Base-by-base conservation (phyloP, 2,329 filamentous ascomycete species). In the Hymenotorrendiella dingleyae region DNA sequence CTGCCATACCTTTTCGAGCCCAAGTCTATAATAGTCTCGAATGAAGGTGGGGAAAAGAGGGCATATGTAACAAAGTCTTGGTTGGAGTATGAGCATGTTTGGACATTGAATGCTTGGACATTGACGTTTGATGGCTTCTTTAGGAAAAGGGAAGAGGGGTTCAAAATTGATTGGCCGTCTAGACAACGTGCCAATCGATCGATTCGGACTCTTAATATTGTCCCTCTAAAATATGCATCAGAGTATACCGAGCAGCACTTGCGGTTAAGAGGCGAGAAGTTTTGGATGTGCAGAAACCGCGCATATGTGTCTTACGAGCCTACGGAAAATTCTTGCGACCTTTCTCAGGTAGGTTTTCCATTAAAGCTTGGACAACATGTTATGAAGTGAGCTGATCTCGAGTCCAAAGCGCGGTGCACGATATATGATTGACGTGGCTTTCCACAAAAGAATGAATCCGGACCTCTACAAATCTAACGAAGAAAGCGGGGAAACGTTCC, bases 231-330 rank as follows among this genome's bases (percentile, higher is more conserved):
- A 12, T 40, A 23, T 17, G 37, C 27, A 14, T n/a, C 26, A 14
- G 8, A 3, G 9, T 10, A 7, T 12, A 8, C 21, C 3, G 8
- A 28, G 17, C 4, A 27, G 20, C n/a, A 22, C 4, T 24, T 42
- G 4, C 5, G 16, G 10, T n/a, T 10, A 11, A 26, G 39, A 28
- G 39, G 39, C 20, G n/a, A 19, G 17, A 42, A n/a, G 4, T 42
- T 35, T 21, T 42, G 39, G 39, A 28, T 17, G 9, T 42, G 30
- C n/a, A 29, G 39, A 8, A 4, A 12, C 7, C 27, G 20, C 11
- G 36, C 8, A 3, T 42, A 42, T 16, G 37, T 40, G 12, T 16
- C 10, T 7, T 42, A 42, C 21, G 30, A 21, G 24, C n/a, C 34
- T n/a, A 12, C 9, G 12, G 21, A 17, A 34, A 10, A 20, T 12